Evolutionary conservation across 2,329 filamentous ascomycete species (phyloP), one percentile per base, ranked within the genome.

Genomic region (Anisogramma anomala): DNA sequence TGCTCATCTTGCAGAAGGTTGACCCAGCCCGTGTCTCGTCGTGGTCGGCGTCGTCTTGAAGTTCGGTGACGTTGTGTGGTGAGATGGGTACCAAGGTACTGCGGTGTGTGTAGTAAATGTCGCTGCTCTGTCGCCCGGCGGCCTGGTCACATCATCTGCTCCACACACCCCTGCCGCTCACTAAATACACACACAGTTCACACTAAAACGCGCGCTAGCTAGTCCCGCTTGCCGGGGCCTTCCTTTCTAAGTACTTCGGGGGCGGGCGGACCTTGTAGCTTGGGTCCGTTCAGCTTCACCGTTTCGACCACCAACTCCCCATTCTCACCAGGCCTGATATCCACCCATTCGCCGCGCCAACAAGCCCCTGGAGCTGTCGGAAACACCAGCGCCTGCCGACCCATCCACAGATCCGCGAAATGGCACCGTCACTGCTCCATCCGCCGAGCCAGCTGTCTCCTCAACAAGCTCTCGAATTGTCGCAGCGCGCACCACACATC

Each of bases 401-500:
- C 22, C 6, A 23, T 23, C 5, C 22, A 31, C 4, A 17, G n/a
- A 32, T 25, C 23, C 11, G 6, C 41, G 33, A 31, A 11, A 76
- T 76, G 71, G 53, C 64, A 10, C 65, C 66, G 5, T 69, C 73
- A 28, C 64, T 79, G 14, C 61, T 77, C 42, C 69, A 70, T 44
- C 72, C 74, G 6, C 71, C 75, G 27, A 67, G 67, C 52, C 66
- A 73, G 51, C 66, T 79, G 25, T 65, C 75, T 22, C 71, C 72
- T 9, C 61, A 64, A 22, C 69, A 71, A 49, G 74, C 71, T 39
- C 61, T 79, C 45, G 59, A 68, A 50, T 62, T 77, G 41, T 73
- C 77, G n/a, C 73, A 79, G 52, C 68, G 74, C 61, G 76, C 77
- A 46, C 75, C 76, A 2, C 54, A 53, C 38, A 66, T 79, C 46